Conservation (phyloP, 805 yeast genomes). For the Ogataea degrootiae region DNA sequence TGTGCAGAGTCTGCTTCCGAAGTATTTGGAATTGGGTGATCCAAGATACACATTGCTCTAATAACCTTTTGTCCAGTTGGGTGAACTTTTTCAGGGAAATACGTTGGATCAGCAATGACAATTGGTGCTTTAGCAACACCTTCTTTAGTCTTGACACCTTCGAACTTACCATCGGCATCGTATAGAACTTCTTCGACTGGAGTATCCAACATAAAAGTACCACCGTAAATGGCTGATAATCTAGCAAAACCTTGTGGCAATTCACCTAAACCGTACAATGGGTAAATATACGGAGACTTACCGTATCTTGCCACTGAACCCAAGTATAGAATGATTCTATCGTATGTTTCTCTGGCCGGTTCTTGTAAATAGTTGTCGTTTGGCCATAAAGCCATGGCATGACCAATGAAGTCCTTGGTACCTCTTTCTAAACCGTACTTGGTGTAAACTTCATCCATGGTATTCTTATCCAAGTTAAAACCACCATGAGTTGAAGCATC, state of each 20-base stretch:
- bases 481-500: constrained; percentile 80
- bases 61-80: constrained; percentile 71
- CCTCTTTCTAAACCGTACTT: constrained; percentile 90
- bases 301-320: constrained; percentile 93
- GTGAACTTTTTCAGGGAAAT: constrained; percentile 80
- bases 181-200: constrained; percentile 88
- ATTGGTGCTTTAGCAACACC: constrained; percentile 89
- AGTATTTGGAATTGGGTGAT: constrained; percentile 84
- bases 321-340: constrained; percentile 78
- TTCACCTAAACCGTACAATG: constrained; percentile 94
- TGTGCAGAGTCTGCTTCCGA: constrained; percentile 84
- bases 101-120: constrained; percentile 96
- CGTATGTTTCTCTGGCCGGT: constrained; percentile 90
- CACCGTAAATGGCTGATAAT: constrained; percentile 94
- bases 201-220: constrained; percentile 96
- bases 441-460: constrained; percentile 87
- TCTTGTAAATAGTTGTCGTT: constrained; percentile 83
- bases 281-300: constrained; percentile 93
- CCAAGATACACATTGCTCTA: constrained; percentile 82
- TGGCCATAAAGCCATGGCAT: constrained; percentile 96
- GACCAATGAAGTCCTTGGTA: constrained; percentile 95
- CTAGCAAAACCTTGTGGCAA: constrained; percentile 99
- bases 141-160: constrained; percentile 86
- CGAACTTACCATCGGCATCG: constrained; percentile 65
- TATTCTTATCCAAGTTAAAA: constrained; percentile 75